A percentile compares a stretch with the other conserved stretches of the same genome.
phyloP scores from a whole-genome alignment of 768 basidiomycete species.

The Galerina sulciceps region DNA sequence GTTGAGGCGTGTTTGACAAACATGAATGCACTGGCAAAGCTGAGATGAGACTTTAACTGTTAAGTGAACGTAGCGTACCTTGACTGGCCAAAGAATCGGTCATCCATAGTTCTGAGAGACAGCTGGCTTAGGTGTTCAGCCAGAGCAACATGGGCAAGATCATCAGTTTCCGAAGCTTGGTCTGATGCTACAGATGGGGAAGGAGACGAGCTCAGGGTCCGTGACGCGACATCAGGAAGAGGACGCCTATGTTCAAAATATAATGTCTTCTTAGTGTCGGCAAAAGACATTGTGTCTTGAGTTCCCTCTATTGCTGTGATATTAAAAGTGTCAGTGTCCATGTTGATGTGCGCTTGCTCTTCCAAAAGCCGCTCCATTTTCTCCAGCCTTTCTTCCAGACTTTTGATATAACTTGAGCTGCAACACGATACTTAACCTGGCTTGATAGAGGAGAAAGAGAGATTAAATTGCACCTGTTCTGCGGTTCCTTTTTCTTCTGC shows the following conservation, averaged over 20 bases:
- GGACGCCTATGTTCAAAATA: constrained; percentile 17
- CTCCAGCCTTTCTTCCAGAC: constrained; percentile 33
- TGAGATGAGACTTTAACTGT: background rate
- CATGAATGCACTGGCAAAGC: constrained; percentile 39
- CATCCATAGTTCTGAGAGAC: constrained; percentile 30
- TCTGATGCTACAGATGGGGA: constrained; percentile 13
- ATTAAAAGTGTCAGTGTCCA: constrained; percentile 21
- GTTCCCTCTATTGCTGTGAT: background rate
- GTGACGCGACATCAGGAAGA: constrained; percentile 9
- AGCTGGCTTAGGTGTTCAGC: constrained; percentile 35
- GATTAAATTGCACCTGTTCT: constrained; percentile 32
- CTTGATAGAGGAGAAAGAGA: background rate
- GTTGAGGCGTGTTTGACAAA: constrained; percentile 45
- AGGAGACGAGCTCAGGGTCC: constrained; percentile 1
- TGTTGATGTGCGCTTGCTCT: constrained; percentile 24
- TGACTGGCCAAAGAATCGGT: constrained; percentile 47
- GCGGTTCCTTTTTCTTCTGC: constrained; percentile 34
- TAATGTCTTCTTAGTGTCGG: background rate
- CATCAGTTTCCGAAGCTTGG: constrained; percentile 29
- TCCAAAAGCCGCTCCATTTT: constrained; percentile 32
- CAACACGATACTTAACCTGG: background rate
- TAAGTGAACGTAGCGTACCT: constrained; percentile 22
- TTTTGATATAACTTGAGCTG: constrained; percentile 30
- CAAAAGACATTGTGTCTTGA: background rate
- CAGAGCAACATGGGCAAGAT: constrained; percentile 36